Base-by-base conservation (phyloP, 2,329 filamentous ascomycete genomes). In the Aspergillus brunneoviolaceus region DNA sequence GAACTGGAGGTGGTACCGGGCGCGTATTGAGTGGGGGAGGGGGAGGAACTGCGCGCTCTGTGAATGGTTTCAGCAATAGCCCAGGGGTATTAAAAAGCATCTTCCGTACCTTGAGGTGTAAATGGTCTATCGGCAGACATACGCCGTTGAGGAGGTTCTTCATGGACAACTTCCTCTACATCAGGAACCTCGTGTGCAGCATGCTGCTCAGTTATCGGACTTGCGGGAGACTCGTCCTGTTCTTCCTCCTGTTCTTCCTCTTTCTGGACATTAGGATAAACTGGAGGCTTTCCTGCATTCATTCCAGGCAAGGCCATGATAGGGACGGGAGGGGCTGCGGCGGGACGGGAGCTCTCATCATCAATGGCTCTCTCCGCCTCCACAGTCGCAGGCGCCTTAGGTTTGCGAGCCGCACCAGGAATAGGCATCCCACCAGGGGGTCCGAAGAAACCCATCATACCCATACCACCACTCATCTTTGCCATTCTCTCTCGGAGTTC, bases 391-490 rank as follows among this genome's bases (percentile, higher is more conserved):
- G 76, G 65, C 31, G 81, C 66, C 68, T 81, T 83, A 42, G 82
- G 79, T 69, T 84, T 86, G 65, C 81, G 80, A 53, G 60, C 62
- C 35, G 60, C 57, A 56, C 71, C 65, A 65, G 70, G 62, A 73
- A 77, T 78, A 60, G 83, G 80, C 78, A 89, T 84, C 31, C 75
- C 87, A 42, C 84, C 85, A 39, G 88, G 86, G 21, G 85, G 84
- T 19, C 91, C 91, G 74, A 96, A 96, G 87, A 98, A 95, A 69
- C 92, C 91, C 73, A 92, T 87, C 89, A 98, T 96, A 51, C 92
- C 92, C 91, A 96, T 96, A 23, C 94, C 94, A 58, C 94, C 94
- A 67, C 94, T 96, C 89, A 99, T 95, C 79, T 96, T 97, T 50
- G 95, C 95, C 92, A 99, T 99, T 68, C 95, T 87, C 63, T 95